Conservation (phyloP, 2,329 filamentous ascomycete species). For the Sporothrix dimorphospora region DNA sequence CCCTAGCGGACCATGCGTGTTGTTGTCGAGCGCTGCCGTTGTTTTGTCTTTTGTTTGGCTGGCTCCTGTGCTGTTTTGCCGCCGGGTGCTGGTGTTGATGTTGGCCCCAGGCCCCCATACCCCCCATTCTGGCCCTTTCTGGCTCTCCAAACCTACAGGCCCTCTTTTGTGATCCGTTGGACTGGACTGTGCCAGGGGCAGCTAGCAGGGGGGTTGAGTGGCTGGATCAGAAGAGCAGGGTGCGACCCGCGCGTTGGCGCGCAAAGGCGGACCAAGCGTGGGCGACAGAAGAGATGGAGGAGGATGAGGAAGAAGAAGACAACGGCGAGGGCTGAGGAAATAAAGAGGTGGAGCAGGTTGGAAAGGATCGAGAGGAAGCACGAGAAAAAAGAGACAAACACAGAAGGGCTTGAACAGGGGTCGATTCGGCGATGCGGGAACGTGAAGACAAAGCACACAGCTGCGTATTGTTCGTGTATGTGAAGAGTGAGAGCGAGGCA, state of each 20-base stretch:
- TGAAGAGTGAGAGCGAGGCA: background rate
- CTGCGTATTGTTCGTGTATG: slow-evolving; percentile 3
- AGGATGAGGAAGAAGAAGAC: background rate
- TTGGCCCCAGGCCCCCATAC: background rate
- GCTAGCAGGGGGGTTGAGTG: slow-evolving; percentile 25
- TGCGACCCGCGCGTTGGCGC: slow-evolving; percentile 22
- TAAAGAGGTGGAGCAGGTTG: background rate
- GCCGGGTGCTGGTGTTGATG: slow-evolving; percentile 13
- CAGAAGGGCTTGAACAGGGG: background rate
- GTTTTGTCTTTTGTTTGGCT: slow-evolving; percentile 29
- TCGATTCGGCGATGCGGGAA: background rate
- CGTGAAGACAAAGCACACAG: background rate
- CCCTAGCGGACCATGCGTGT: slow-evolving; percentile 14
- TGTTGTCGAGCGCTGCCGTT: slow-evolving; percentile 6
- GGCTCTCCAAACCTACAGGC: background rate
- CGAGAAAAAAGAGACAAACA: background rate
- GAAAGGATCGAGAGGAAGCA: background rate
- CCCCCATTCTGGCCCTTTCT: too few relatives aligned
- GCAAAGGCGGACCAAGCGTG: slow-evolving; percentile 23
- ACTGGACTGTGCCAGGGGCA: slow-evolving; percentile 16
- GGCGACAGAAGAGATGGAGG: background rate
- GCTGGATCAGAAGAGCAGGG: background rate
- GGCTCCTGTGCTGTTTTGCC: slow-evolving; percentile 23
- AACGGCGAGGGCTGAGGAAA: background rate
- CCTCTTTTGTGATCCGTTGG: slow-evolving; percentile 22